Percentiles rank a stretch among this genome's conserved stretches.
Evolutionary conservation across 306 rosid genomes (phyloP).

Genomic region (Prosopis cineraria): DNA sequence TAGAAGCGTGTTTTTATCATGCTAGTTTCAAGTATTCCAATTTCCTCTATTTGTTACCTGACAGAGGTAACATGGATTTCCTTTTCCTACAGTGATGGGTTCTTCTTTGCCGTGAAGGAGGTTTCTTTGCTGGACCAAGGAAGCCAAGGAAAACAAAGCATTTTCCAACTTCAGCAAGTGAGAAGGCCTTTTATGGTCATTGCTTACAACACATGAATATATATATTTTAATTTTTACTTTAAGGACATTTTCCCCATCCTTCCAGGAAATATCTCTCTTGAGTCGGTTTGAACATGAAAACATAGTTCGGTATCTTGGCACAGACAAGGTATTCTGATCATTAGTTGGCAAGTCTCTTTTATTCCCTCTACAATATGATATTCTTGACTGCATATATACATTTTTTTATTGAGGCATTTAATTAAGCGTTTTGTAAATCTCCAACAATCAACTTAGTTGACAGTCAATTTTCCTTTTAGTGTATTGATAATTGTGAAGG

Average conservation of each 20-base stretch:
- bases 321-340: conserved; percentile 58
- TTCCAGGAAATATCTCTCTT: conserved; percentile 66
- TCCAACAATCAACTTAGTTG: conserved; percentile 11
- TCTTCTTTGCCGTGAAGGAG: conserved; percentile 74
- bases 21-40: conserved; percentile 5
- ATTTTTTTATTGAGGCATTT: not conserved
- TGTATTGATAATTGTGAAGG: not conserved
- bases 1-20: conserved; percentile 2
- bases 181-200: conserved; percentile 23
- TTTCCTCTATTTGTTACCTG: conserved; percentile 17
- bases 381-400: conserved; percentile 9
- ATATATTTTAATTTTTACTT: conserved; percentile 27
- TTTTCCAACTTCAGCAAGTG: conserved; percentile 70
- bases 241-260: conserved; percentile 7
- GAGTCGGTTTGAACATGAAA: conserved; percentile 60
- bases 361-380: conserved; percentile 9
- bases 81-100: conserved; percentile 58
- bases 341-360: conserved; percentile 19
- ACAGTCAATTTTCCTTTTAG: not conserved
- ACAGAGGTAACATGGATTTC: conserved; percentile 22
- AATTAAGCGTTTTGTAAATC: conserved; percentile 19
- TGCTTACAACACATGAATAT: not conserved
- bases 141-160: conserved; percentile 60
- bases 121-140: conserved; percentile 70
- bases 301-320: conserved; percentile 71